These are phyloP conservation scores for Rhizopus arrhizus DNA, from an alignment of 371 early-diverging fungal genomes.

Conservation along the genomic window DNA sequence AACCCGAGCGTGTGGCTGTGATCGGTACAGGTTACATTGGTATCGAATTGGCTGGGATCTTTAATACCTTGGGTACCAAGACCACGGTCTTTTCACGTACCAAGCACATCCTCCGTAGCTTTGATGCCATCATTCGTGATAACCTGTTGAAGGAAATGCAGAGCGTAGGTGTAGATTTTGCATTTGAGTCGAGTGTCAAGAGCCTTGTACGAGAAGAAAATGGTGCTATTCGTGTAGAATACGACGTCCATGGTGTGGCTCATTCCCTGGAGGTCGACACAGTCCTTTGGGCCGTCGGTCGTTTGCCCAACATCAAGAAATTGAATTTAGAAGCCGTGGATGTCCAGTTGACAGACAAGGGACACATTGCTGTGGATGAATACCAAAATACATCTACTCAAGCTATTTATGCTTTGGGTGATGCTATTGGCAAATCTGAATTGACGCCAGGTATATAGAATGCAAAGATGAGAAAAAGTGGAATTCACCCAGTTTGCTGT, in stretches of 20 bases:
- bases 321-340: constrained; percentile 73
- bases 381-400: constrained; percentile 80
- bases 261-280: constrained; percentile 62
- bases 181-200: constrained; percentile 64
- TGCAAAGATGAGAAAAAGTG: not conserved
- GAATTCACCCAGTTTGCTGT: not conserved
- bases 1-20: constrained; percentile 92
- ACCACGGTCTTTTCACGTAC: constrained; percentile 88
- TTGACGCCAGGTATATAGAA: constrained; percentile 82
- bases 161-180: constrained; percentile 75
- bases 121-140: constrained; percentile 87
- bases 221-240: constrained; percentile 46
- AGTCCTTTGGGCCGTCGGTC: constrained; percentile 89
- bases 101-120: constrained; percentile 81
- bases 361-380: constrained; percentile 79
- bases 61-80: constrained; percentile 87
- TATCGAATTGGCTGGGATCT: constrained; percentile 95
- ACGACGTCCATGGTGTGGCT: constrained; percentile 39
- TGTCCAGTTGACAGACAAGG: constrained; percentile 63
- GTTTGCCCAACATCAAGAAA: constrained; percentile 72
- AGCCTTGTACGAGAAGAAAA: constrained; percentile 40
- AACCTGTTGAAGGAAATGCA: constrained; percentile 80
- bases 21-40: constrained; percentile 93
- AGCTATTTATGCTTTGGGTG: constrained; percentile 91
- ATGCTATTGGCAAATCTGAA: constrained; percentile 89